Base-by-base conservation (phyloP, 257 asterid genomes). In the Gentiana macrophylla region DNA sequence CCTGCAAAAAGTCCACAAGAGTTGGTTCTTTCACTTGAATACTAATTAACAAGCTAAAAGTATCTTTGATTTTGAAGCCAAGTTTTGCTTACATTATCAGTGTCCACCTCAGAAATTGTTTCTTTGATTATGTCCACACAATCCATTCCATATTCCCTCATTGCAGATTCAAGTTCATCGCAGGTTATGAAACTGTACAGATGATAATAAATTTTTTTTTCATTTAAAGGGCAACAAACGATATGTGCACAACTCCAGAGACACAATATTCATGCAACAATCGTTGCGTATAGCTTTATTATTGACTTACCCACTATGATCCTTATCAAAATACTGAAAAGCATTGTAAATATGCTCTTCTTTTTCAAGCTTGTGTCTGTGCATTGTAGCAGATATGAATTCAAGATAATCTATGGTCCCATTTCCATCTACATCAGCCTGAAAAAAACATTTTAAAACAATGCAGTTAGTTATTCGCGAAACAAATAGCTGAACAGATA, bases 361-460 rank as follows among this genome's bases (percentile, higher is more conserved):
- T 68, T 85, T 83, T 75, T 89, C 97, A 37, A 89, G 92, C 70
- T 73, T 79, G 70, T 89, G 97, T 62, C 95, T 83, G 71, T 89
- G 97, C 97, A 89, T 89, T 12, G 97, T 89, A 32, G 95, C 97
- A 43, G 97, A 81, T 60, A 89, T 86, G 59, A 89, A 89, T 72
- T 89, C 97, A 32, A 83, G 74, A 66, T 89, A 89, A 77, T 89
- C 97, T 35, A 89, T 89, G 37, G 97, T 72, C 62, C 97, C 97
- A 8, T 83, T 89, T 61, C 97, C 97, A 68, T 89, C 97, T 67
- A 89, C 97, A 61, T 89, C 97, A 57, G 97, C 97, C 97, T 89
- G 86, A 71, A 61, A 59, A 53, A 55, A 45, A 70, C 33, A 54
- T 45, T 2, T 35, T 0, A 24, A 24, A 24, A 24, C 24, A 37